A percentile compares a stretch with the other conserved stretches of the same genome.
Conservation (phyloP, 1,139 yeast genomes). For the Barnettozyma hawaiiensis region DNA sequence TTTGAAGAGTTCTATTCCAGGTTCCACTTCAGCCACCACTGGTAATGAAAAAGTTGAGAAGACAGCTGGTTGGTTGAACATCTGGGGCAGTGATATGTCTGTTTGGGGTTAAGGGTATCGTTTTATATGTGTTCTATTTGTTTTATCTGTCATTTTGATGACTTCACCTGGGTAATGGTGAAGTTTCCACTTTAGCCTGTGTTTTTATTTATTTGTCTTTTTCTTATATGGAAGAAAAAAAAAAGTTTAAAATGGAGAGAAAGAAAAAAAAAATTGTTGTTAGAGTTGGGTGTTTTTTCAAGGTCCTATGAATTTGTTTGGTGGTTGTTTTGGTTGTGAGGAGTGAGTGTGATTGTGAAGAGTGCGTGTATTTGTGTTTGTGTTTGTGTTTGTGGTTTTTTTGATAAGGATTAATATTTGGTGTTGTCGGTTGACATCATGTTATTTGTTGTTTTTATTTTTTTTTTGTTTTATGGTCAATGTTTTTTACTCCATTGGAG, state of each 20-base stretch:
- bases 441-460: background rate
- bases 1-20: background rate
- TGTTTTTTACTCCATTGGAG: background rate
- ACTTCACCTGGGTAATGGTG: background rate
- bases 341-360: no score
- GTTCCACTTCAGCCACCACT: background rate
- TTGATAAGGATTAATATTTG: background rate
- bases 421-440: background rate
- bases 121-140: background rate
- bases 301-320: background rate
- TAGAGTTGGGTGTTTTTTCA: background rate
- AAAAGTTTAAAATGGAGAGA: no score
- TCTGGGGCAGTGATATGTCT: slow-evolving; percentile 27
- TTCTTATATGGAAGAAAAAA: background rate
- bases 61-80: slow-evolving; percentile 24
- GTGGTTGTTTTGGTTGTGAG: background rate
- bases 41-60: slow-evolving; percentile 15
- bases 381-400: background rate
- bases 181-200: background rate
- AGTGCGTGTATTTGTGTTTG: no score
- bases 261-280: background rate
- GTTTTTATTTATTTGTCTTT: no score
- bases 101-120: slow-evolving; percentile 24
- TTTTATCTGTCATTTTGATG: background rate
- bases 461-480: background rate